These are phyloP conservation scores for Xylaria nigripes DNA, from an alignment of 495 filamentous ascomycete genomes.

Conservation along the genomic window DNA sequence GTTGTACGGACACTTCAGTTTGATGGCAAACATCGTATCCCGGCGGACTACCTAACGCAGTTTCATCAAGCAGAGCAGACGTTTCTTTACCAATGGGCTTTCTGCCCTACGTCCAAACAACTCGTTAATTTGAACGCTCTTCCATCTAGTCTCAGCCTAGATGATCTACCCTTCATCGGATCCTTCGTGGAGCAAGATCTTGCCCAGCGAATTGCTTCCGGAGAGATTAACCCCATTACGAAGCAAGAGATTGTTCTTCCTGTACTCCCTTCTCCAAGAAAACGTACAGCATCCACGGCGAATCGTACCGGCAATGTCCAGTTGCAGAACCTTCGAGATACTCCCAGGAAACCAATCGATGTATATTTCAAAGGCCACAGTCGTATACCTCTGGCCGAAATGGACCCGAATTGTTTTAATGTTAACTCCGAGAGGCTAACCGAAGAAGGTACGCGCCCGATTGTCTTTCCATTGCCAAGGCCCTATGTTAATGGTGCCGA, in stretches of 20 bases:
- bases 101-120: constrained; percentile 61
- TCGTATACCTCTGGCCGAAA: constrained; percentile 71
- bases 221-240: constrained; percentile 84
- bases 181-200: constrained; percentile 56
- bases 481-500: constrained; percentile 34
- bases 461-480: constrained; percentile 41
- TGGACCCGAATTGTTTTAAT: constrained; percentile 74
- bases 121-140: constrained; percentile 66
- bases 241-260: constrained; percentile 56
- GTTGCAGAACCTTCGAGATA: constrained; percentile 29
- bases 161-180: constrained; percentile 73
- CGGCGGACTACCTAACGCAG: constrained; percentile 62
- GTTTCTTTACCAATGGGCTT: constrained; percentile 91
- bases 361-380: constrained; percentile 64
- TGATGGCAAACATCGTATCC: constrained; percentile 74
- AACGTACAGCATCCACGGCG: constrained; percentile 30
- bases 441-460: constrained; percentile 26
- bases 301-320: constrained; percentile 16
- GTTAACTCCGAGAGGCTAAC: constrained; percentile 27
- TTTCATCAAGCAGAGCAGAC: constrained; percentile 85
- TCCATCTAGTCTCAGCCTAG: constrained; percentile 49
- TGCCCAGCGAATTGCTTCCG: constrained; percentile 68
- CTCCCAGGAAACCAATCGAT: constrained; percentile 60
- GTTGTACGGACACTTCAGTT: constrained; percentile 77
- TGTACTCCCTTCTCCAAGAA: constrained; percentile 27